Evolutionary conservation across 2,329 filamentous ascomycete species (phyloP).

Genomic region (Colletotrichum incanum): DNA sequence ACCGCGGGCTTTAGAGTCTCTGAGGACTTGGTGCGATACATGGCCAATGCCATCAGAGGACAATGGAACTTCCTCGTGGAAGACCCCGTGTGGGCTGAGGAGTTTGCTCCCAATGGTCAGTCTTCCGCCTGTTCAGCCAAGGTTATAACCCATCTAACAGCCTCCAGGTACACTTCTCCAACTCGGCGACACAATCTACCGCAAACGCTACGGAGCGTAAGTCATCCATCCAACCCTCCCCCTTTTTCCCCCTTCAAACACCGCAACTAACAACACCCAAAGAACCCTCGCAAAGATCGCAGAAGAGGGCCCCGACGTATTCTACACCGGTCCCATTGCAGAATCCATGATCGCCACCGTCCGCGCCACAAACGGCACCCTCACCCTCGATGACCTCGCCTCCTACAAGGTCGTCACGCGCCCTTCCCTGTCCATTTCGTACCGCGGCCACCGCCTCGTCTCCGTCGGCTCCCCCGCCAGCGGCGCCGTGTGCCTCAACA

Average conservation of each 20-base stretch:
- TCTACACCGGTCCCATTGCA: slow-evolving; percentile 83
- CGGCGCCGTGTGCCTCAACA: slow-evolving; percentile 81
- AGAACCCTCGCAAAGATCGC: slow-evolving; percentile 84
- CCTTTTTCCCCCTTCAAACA: neutral
- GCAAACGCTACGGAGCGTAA: slow-evolving; percentile 80
- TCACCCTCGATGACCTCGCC: slow-evolving; percentile 84
- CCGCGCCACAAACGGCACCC: slow-evolving; percentile 81
- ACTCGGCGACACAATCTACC: slow-evolving; percentile 83
- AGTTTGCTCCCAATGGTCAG: slow-evolving; percentile 86
- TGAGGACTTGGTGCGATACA: slow-evolving; percentile 82
- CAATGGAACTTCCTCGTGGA: slow-evolving; percentile 77
- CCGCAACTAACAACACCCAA: neutral
- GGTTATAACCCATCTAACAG: neutral
- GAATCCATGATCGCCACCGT: slow-evolving; percentile 81
- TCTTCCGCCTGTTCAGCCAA: neutral
- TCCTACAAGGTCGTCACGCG: slow-evolving; percentile 81
- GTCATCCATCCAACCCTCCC: slow-evolving; percentile 34
- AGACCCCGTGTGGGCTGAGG: slow-evolving; percentile 85
- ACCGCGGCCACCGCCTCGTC: slow-evolving; percentile 80
- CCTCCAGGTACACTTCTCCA: slow-evolving; percentile 72
- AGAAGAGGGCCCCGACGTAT: slow-evolving; percentile 78
- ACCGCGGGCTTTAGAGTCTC: slow-evolving; percentile 81
- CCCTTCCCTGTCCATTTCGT: slow-evolving; percentile 74
- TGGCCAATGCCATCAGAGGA: slow-evolving; percentile 65
- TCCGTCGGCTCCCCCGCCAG: slow-evolving; percentile 82